Evolutionary conservation across 2,329 filamentous ascomycete species (phyloP).

Genomic region (Blastomyces parvus): DNA sequence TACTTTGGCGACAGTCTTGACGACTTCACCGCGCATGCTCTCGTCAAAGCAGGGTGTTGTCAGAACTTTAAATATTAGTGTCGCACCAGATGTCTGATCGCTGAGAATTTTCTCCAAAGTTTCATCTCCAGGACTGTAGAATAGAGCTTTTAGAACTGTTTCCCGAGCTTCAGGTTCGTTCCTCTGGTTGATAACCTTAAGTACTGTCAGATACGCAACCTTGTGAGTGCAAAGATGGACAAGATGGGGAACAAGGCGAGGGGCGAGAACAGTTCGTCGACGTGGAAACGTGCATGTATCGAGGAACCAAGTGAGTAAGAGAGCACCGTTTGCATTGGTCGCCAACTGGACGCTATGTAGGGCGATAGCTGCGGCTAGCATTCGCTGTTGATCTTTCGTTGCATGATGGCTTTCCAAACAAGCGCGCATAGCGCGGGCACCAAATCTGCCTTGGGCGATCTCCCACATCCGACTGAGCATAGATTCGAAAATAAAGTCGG

Average conservation of each 20-base stretch:
- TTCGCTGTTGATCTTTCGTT: constrained; percentile 87
- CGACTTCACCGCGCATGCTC: constrained; percentile 71
- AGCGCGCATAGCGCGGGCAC: constrained; percentile 89
- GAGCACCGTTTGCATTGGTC: constrained; percentile 88
- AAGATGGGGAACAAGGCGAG: constrained; percentile 81
- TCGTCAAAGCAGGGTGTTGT: constrained; percentile 98
- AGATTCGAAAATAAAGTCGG: constrained; percentile 95
- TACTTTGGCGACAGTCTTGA: constrained; percentile 86
- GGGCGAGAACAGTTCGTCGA: constrained; percentile 82
- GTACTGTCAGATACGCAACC: constrained; percentile 89
- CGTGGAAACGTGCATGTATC: constrained; percentile 95
- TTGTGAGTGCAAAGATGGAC: constrained; percentile 97
- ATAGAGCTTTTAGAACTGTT: constrained; percentile 77
- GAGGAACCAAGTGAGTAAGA: constrained; percentile 93
- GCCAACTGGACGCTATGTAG: constrained; percentile 92
- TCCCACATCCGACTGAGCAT: constrained; percentile 96
- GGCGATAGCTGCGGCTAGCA: constrained; percentile 91
- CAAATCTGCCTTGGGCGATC: constrained; percentile 82
- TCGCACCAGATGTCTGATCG: constrained; percentile 86
- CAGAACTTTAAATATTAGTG: constrained; percentile 95
- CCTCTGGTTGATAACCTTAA: constrained; percentile 98
- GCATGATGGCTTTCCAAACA: constrained; percentile 94
- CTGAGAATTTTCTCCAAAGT: constrained; percentile 81
- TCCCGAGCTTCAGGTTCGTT: constrained; percentile 88
- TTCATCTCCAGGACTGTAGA: constrained; percentile 81